Evolutionary conservation across 2,329 filamentous ascomycete genomes (phyloP).

Genomic region (Talaromyces amestolkiae): DNA sequence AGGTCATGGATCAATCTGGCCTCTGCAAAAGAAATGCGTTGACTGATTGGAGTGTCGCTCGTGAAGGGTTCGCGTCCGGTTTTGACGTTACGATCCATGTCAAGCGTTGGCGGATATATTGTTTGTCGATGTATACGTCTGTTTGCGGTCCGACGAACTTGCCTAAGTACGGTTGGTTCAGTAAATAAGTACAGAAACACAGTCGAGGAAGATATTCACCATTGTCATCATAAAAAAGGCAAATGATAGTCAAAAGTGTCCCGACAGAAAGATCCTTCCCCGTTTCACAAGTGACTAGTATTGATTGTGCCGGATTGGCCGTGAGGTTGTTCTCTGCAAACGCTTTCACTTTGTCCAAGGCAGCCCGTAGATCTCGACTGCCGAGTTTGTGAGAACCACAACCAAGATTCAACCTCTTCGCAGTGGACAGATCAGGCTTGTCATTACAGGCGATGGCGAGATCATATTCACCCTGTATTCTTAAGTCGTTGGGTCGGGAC

Average conservation of each 20-base stretch:
- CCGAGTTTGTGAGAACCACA: slow-evolving; percentile 73
- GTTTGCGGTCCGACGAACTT: slow-evolving; percentile 30
- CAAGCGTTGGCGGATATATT: slow-evolving; percentile 70
- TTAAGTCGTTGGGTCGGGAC: slow-evolving; percentile 22
- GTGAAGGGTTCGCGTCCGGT: slow-evolving; percentile 77
- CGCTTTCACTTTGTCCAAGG: slow-evolving; percentile 61
- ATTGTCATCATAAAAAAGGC: slow-evolving; percentile 66
- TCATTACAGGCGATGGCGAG: slow-evolving; percentile 44
- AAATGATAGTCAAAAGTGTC: slow-evolving; percentile 71
- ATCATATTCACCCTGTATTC: slow-evolving; percentile 39
- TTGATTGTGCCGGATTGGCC: slow-evolving; percentile 30
- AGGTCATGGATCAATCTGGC: slow-evolving; percentile 12
- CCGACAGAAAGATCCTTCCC: slow-evolving; percentile 81
- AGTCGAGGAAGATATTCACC: slow-evolving; percentile 43
- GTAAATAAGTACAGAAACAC: not conserved
- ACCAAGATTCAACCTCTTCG: slow-evolving; percentile 54
- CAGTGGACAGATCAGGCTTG: slow-evolving; percentile 30
- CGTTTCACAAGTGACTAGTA: slow-evolving; percentile 68
- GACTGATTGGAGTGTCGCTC: slow-evolving; percentile 83
- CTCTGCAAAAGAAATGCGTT: slow-evolving; percentile 79
- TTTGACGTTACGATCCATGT: slow-evolving; percentile 78
- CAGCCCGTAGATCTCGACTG: slow-evolving; percentile 74
- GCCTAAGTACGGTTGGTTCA: slow-evolving; percentile 27
- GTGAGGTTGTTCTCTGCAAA: slow-evolving; percentile 50
- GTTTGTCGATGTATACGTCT: slow-evolving; percentile 61